A percentile compares a stretch with the other conserved stretches of the same genome.
phyloP scores from a whole-genome alignment of 1,139 yeast genomes.

The Kodamaea ohmeri region DNA sequence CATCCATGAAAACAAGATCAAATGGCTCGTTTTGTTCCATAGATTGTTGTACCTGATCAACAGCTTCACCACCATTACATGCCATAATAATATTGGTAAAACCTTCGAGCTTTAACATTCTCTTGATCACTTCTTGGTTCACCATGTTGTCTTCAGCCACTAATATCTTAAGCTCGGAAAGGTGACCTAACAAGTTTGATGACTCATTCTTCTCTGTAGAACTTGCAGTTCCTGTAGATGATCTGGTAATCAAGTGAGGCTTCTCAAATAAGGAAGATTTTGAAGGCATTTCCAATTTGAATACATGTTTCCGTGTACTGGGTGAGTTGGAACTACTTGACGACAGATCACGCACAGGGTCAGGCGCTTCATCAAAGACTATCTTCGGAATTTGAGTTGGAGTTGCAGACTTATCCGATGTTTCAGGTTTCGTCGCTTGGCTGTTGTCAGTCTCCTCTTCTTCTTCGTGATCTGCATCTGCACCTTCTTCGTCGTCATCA shows the following conservation, averaged over 20 bases:
- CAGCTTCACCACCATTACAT: conserved; percentile 87
- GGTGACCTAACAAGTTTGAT: conserved; percentile 26
- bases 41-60: conserved; percentile 56
- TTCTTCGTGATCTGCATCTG: conserved; percentile 17
- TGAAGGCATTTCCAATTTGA: conserved; percentile 14
- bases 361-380: conserved; percentile 2
- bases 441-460: conserved; percentile 4
- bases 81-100: conserved; percentile 70
- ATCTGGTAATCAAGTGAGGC: conserved; percentile 45
- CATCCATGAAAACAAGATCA: conserved; percentile 90
- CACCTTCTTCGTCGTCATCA: background rate
- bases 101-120: conserved; percentile 84
- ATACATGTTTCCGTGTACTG: conserved; percentile 7
- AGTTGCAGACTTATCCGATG: background rate
- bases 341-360: background rate
- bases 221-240: conserved; percentile 59
- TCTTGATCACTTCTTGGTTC: conserved; percentile 83
- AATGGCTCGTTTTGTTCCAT: conserved; percentile 41
- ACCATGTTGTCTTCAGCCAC: conserved; percentile 95
- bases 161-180: conserved; percentile 53
- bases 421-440: background rate
- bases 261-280: conserved; percentile 29
- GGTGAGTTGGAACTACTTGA: conserved; percentile 9
- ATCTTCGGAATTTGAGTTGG: conserved; percentile 5
- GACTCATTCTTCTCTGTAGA: conserved; percentile 28